phyloP scores from a whole-genome alignment of 2,329 filamentous ascomycete genomes.

The Teratosphaeria destructans region DNA sequence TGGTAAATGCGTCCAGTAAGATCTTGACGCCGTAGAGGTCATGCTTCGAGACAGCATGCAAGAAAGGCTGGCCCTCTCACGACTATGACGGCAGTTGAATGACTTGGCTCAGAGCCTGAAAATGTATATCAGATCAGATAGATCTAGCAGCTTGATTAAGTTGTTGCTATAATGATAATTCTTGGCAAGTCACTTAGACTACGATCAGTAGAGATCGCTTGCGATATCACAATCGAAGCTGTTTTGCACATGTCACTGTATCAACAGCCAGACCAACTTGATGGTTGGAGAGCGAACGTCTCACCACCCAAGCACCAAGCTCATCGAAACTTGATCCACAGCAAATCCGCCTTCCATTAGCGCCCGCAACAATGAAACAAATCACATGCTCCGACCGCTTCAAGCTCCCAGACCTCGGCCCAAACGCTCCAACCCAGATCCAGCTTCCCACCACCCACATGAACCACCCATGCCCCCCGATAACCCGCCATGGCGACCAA shows the following conservation, averaged over 20 bases:
- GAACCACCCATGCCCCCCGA: background rate
- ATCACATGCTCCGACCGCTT: background rate
- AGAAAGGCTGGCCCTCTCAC: background rate
- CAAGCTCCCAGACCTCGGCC: background rate
- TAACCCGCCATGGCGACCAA: conserved; percentile 34
- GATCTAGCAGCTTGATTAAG: background rate
- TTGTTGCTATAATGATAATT: background rate
- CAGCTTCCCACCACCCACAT: background rate
- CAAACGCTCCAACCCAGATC: background rate
- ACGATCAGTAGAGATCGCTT: background rate
- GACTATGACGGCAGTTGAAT: background rate
- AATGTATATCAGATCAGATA: background rate
- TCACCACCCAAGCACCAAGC: background rate
- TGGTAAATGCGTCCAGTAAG: background rate
- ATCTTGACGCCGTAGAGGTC: background rate
- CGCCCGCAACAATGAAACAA: background rate
- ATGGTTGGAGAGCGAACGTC: too few species aligned
- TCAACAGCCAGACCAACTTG: too few species aligned
- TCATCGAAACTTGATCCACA: background rate
- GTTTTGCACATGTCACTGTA: too few species aligned
- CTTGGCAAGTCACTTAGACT: background rate
- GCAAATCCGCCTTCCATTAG: background rate
- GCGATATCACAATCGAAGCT: too few species aligned
- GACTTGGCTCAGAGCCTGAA: background rate
- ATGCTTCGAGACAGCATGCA: background rate